Evolutionary conservation across 2,329 filamentous ascomycete species (phyloP).

Genomic region (Fusarium guadeloupense): DNA sequence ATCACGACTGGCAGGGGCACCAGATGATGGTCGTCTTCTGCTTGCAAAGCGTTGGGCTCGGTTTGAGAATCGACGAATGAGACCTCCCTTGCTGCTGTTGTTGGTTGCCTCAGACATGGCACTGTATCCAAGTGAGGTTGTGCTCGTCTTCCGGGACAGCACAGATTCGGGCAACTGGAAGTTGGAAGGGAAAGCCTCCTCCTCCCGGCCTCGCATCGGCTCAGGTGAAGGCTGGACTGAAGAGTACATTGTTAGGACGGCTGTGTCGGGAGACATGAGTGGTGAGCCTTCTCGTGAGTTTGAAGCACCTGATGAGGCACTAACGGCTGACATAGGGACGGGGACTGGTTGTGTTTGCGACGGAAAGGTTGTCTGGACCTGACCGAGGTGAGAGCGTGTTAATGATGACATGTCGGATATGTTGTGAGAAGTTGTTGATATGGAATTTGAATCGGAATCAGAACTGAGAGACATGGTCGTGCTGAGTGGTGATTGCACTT

Average conservation of each 20-base stretch:
- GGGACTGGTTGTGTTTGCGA: conserved; percentile 50
- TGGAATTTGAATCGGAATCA: conserved; percentile 39
- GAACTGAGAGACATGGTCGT: conserved; percentile 40
- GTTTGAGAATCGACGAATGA: conserved; percentile 88
- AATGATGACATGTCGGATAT: conserved; percentile 56
- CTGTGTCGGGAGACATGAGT: conserved; percentile 63
- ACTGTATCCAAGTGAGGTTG: conserved; percentile 71
- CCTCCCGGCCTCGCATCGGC: conserved; percentile 62
- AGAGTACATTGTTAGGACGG: conserved; percentile 65
- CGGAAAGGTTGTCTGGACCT: conserved; percentile 58
- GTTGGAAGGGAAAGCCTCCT: conserved; percentile 61
- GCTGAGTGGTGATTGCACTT: conserved; percentile 37
- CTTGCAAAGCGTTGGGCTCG: conserved; percentile 75
- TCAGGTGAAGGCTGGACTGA: conserved; percentile 76
- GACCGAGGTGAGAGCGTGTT: conserved; percentile 53
- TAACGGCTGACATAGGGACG: conserved; percentile 63
- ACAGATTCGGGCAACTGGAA: conserved; percentile 80
- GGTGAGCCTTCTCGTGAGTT: conserved; percentile 66
- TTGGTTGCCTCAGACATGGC: conserved; percentile 62
- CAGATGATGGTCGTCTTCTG: conserved; percentile 80
- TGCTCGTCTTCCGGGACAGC: conserved; percentile 66
- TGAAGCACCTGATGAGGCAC: conserved; percentile 65
- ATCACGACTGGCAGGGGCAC: conserved; percentile 79
- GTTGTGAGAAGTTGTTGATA: conserved; percentile 33
- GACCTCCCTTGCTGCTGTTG: conserved; percentile 58